phyloP scores from a whole-genome alignment of 208 protist genomes.

The Leishmania amazonensis region DNA sequence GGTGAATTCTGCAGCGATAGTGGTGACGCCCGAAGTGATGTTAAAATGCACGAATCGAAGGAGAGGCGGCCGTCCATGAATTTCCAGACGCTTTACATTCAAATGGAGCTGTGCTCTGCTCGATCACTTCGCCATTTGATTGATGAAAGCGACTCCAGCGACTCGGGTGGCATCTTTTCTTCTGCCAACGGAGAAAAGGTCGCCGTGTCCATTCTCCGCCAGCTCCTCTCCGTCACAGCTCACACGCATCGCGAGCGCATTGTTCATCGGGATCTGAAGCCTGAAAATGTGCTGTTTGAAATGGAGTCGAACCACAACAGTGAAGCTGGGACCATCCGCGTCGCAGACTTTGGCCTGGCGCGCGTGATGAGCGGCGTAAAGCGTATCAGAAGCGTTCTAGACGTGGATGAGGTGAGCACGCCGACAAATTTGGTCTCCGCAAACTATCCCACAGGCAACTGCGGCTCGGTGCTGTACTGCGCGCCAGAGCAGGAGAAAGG shows the following conservation, averaged over 20 bases:
- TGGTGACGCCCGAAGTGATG: neutral
- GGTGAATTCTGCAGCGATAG: neutral
- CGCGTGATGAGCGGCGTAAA: slow-evolving; percentile 59
- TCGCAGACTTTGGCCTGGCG: slow-evolving; percentile 84
- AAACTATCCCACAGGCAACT: slow-evolving; percentile 50
- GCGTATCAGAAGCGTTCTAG: slow-evolving; percentile 46
- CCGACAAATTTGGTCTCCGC: slow-evolving; percentile 12
- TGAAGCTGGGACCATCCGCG: slow-evolving; percentile 73
- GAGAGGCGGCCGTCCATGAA: neutral
- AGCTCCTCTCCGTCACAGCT: slow-evolving; percentile 72
- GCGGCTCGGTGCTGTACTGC: slow-evolving; percentile 85
- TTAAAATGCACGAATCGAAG: neutral
- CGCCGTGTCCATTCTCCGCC: slow-evolving; percentile 71
- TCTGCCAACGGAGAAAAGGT: slow-evolving; percentile 60
- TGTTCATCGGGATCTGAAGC: slow-evolving; percentile 85
- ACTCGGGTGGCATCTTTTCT: slow-evolving; percentile 39
- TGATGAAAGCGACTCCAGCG: slow-evolving; percentile 57
- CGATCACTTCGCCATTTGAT: slow-evolving; percentile 75
- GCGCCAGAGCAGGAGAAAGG: slow-evolving; percentile 80
- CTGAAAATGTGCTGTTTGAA: slow-evolving; percentile 84
- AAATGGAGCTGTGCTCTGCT: slow-evolving; percentile 87
- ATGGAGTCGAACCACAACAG: slow-evolving; percentile 41
- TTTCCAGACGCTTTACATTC: slow-evolving; percentile 83
- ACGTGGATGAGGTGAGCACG: slow-evolving; percentile 35
- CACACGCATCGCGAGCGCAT: slow-evolving; percentile 79